phyloP scores from a whole-genome alignment of 2,329 filamentous ascomycete genomes.

The Aspergillus vadensis region DNA sequence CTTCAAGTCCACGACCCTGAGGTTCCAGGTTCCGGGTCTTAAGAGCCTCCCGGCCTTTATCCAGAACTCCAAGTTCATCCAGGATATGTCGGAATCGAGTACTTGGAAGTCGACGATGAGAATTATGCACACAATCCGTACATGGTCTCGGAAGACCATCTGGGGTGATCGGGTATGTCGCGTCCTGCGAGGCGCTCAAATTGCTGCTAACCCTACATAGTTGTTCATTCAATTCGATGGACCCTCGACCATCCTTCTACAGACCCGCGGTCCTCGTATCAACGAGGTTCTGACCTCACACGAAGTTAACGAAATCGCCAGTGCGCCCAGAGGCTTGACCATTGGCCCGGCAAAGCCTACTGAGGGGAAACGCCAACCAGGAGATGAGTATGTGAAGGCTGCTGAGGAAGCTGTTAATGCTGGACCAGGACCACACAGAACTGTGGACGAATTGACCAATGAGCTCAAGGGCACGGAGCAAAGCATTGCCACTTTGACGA shows the following conservation, averaged over 20 bases:
- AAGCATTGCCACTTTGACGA: conserved; percentile 56
- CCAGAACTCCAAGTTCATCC: conserved; percentile 71
- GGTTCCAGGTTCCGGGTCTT: conserved; percentile 74
- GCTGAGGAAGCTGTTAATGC: conserved; percentile 27
- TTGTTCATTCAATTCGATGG: conserved; percentile 89
- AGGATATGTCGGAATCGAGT: conserved; percentile 68
- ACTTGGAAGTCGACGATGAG: conserved; percentile 71
- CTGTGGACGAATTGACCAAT: conserved; percentile 32
- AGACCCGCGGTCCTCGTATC: conserved; percentile 78
- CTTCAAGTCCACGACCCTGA: conserved; percentile 73
- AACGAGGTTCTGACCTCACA: conserved; percentile 74
- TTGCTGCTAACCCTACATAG: conserved; percentile 32
- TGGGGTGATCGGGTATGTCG: conserved; percentile 78
- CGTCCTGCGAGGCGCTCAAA: background rate
- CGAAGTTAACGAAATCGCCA: conserved; percentile 88
- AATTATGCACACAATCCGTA: conserved; percentile 70
- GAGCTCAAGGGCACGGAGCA: conserved; percentile 35
- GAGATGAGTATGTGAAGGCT: conserved; percentile 22
- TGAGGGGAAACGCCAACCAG: conserved; percentile 18
- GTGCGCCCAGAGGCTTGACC: conserved; percentile 72
- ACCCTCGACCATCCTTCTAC: conserved; percentile 81
- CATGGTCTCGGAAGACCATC: conserved; percentile 75
- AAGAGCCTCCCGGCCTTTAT: conserved; percentile 63
- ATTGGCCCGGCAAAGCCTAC: conserved; percentile 56
- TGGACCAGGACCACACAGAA: conserved; percentile 29